Base-by-base conservation (phyloP, 2,329 filamentous ascomycete species). In the Exserohilum turcica region DNA sequence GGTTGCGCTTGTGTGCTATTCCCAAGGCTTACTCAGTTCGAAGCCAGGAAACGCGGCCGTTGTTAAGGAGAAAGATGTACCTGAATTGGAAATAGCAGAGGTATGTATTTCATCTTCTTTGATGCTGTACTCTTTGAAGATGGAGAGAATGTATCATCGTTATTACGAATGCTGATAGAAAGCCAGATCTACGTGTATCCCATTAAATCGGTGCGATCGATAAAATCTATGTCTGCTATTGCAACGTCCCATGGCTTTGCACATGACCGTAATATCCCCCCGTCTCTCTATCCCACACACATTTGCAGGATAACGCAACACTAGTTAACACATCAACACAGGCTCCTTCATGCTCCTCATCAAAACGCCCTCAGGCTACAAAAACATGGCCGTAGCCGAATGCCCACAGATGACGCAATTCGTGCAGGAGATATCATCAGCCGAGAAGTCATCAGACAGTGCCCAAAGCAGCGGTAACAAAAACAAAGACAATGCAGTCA, bases 171-270 rank as follows among this genome's bases (percentile, higher is more conserved):
- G 37, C 52, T 62, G n/a, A 60, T 33, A 43, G 13, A 2, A 12
- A 9, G 8, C 10, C 6, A 78, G 73, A 73, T 80, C 12, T 78
- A 77, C 52, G 70, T 75, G 5, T 81, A 81, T 52, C 79, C 78
- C 2, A 77, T 81, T 67, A 81, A 81, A 60, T 77, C 77, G 12
- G 67, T 80, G 6, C 74, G 77, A 13, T 71, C 66, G 2, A 68
- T 75, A 5, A 70, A 74, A 16, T 63, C 78, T 21, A 64, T 71
- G 2, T 65, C 68, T 33, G 74, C 76, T 13, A 58, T 73, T 40
- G 73, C 77, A 15, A 79, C 78, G 7, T 72, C 71, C 50, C 63
- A 77, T 67, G 79, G 79, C 55, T 78, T 80, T 50, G 65, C 74
- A 24, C 74, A 78, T 54, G 79, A 81, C 57, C 67, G 79, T 54